These are phyloP conservation scores for Yamadazyma songkhlaensis DNA, from an alignment of 1,139 yeast species.

Conservation along the genomic window DNA sequence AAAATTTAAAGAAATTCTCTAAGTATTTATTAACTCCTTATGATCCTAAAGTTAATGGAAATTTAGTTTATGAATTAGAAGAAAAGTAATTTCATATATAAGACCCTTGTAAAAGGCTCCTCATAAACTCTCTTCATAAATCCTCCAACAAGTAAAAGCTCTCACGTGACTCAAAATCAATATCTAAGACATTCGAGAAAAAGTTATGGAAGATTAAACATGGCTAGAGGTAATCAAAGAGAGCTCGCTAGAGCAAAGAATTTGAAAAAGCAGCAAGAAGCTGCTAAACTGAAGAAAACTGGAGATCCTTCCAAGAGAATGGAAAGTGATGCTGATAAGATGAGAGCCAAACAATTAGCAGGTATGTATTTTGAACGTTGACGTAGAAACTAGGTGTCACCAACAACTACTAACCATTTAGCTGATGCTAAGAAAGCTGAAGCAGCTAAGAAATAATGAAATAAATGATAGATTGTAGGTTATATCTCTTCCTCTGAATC, in stretches of 20 bases:
- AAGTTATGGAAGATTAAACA: conserved; percentile 23
- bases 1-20: conserved; percentile 75
- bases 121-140: too few species aligned
- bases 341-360: conserved; percentile 84
- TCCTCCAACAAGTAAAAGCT: too few species aligned
- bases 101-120: too few species aligned
- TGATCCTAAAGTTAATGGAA: conserved; percentile 60
- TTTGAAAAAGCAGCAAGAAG: conserved; percentile 70
- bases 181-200: too few species aligned
- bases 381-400: too few species aligned
- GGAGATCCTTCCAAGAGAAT: conserved; percentile 85
- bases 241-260: conserved; percentile 91
- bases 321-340: conserved; percentile 84
- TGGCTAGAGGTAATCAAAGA: conserved; percentile 97
- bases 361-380: conserved; percentile 43
- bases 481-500: not conserved
- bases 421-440: conserved; percentile 63
- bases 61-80: conserved; percentile 63
- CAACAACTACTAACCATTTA: conserved; percentile 10
- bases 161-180: too few species aligned
- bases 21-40: conserved; percentile 67
- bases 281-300: conserved; percentile 60
- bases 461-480: conserved; percentile 1
- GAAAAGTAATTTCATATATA: conserved; percentile 33
- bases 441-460: conserved; percentile 3